These are phyloP conservation scores for Penicillium sp. DNA, from an alignment of 2,329 filamentous ascomycete genomes.

Conservation along the genomic window DNA sequence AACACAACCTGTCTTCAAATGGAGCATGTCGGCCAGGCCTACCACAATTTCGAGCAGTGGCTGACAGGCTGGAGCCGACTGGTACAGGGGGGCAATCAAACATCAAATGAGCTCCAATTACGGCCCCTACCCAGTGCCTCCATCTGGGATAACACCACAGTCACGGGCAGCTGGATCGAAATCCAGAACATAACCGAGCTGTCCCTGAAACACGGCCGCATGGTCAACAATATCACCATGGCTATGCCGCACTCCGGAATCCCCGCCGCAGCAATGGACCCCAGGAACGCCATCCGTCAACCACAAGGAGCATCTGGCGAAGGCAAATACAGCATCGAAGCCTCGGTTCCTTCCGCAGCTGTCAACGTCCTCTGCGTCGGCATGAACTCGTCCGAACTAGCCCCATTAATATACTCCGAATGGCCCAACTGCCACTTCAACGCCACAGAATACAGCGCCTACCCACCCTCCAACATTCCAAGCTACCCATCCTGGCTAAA, in stretches of 20 bases:
- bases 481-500: constrained; percentile 47
- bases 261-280: constrained; percentile 57
- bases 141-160: constrained; percentile 67
- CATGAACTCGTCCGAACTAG: constrained; percentile 55
- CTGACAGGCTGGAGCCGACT: constrained; percentile 52
- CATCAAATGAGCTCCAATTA: constrained; percentile 37
- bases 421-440: constrained; percentile 50
- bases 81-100: constrained; percentile 43
- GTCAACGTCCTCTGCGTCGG: constrained; percentile 71
- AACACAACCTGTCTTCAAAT: constrained; percentile 62
- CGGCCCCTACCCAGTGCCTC: constrained; percentile 60
- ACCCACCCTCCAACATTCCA: constrained; percentile 33
- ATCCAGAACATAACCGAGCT: constrained; percentile 50
- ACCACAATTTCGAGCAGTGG: constrained; percentile 64
- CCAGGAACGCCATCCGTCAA: constrained; percentile 63
- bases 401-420: constrained; percentile 58
- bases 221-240: constrained; percentile 70
- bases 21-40: constrained; percentile 62
- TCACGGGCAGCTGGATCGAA: constrained; percentile 65
- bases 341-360: constrained; percentile 64
- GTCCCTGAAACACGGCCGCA: constrained; percentile 49
- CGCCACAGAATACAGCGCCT: constrained; percentile 24
- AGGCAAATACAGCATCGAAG: constrained; percentile 63
- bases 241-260: constrained; percentile 72
- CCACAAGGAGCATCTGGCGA: constrained; percentile 60